Conservation (phyloP, 2,329 filamentous ascomycete genomes). For the Aspergillus unguis region DNA sequence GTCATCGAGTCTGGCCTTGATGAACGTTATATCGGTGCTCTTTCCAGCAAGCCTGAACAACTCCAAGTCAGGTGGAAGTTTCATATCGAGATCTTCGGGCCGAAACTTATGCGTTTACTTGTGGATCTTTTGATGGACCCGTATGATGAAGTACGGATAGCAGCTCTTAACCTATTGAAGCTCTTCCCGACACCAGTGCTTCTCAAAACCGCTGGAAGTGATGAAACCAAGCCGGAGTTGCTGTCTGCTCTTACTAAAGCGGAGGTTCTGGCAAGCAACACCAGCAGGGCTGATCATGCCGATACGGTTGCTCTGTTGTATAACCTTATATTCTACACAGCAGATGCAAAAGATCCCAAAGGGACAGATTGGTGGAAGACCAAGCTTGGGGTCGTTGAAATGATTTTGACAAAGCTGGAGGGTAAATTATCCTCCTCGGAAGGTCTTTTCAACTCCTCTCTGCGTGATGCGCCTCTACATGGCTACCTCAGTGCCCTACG, state of each 20-base stretch:
- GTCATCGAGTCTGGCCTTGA: conserved; percentile 70
- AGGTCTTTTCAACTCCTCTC: conserved; percentile 62
- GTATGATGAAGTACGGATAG: conserved; percentile 81
- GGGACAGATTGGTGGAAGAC: conserved; percentile 30
- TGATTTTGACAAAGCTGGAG: conserved; percentile 61
- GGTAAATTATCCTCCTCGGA: conserved; percentile 62
- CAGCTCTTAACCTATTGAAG: conserved; percentile 47
- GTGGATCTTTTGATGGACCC: conserved; percentile 81
- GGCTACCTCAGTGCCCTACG: conserved; percentile 66
- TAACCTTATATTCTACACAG: conserved; percentile 64
- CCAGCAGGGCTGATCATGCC: conserved; percentile 84
- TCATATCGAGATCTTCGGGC: conserved; percentile 42
- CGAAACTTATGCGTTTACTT: conserved; percentile 52
- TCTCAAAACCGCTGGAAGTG: conserved; percentile 19
- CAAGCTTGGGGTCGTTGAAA: conserved; percentile 52
- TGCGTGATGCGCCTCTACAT: conserved; percentile 65
- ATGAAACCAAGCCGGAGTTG: conserved; percentile 25
- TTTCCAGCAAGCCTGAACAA: conserved; percentile 48
- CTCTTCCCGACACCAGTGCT: conserved; percentile 34
- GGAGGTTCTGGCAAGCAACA: conserved; percentile 47
- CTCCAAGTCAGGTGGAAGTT: conserved; percentile 52
- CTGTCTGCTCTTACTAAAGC: conserved; percentile 33
- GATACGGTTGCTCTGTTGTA: conserved; percentile 81
- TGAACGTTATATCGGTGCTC: conserved; percentile 35
- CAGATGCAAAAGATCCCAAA: conserved; percentile 35